Evolutionary conservation across 176 grass and related monocot genomes (phyloP).

Genomic region (Calamus simplicifolius): DNA sequence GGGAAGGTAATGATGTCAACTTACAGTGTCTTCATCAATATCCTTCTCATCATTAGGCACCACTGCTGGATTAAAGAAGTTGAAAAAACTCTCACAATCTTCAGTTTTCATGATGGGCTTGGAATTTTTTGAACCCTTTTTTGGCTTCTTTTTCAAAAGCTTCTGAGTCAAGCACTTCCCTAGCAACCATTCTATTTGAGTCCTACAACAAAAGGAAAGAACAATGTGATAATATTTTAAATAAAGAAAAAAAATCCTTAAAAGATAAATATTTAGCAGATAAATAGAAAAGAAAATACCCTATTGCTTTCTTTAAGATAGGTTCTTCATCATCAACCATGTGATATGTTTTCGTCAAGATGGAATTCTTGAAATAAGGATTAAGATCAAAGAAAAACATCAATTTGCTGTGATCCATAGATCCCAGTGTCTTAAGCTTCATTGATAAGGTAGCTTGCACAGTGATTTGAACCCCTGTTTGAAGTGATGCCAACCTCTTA

Average conservation of each 20-base stretch:
- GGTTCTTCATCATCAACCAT: conserved; percentile 22
- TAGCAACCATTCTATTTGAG: conserved; percentile 23
- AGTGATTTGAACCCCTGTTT: too few relatives aligned
- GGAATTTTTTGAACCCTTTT: conserved; percentile 28
- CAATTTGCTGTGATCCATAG: too few relatives aligned
- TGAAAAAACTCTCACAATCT: conserved; percentile 25
- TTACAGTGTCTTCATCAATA: conserved; percentile 23
- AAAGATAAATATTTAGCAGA: background rate
- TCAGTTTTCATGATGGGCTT: conserved; percentile 23
- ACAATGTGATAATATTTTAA: too few relatives aligned
- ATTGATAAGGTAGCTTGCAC: too few relatives aligned
- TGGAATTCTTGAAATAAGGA: conserved; percentile 19
- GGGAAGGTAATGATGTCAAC: background rate
- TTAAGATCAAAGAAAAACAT: conserved; percentile 19
- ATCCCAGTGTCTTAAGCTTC: too few relatives aligned
- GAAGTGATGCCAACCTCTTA: too few relatives aligned
- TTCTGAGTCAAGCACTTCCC: conserved; percentile 28
- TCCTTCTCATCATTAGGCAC: conserved; percentile 22
- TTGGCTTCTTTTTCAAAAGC: conserved; percentile 21
- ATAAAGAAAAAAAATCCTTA: too few relatives aligned
- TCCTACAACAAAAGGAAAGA: conserved; percentile 5
- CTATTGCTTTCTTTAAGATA: conserved; percentile 26
- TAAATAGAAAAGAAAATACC: conserved; percentile 7
- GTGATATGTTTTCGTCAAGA: conserved; percentile 24
- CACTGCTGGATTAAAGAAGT: conserved; percentile 22